These are phyloP conservation scores for Sisymbrium irio DNA, from an alignment of 345 rosid genomes.

Conservation along the genomic window DNA sequence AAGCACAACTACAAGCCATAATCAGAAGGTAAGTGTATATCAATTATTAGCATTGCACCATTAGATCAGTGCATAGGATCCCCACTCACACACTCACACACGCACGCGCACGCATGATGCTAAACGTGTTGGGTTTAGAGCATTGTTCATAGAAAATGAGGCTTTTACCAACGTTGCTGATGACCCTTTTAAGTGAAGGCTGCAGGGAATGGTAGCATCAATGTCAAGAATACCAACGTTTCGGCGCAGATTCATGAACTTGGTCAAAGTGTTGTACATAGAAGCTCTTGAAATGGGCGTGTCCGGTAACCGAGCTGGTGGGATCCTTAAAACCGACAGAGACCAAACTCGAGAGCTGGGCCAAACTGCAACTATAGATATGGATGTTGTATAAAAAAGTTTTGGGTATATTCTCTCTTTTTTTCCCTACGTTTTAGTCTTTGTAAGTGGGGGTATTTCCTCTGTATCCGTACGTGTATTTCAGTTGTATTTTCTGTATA, in stretches of 20 bases:
- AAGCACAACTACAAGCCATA: conserved; percentile 83
- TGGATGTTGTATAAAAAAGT: conserved; percentile 17
- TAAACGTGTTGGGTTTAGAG: too few species aligned
- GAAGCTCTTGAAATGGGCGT: conserved; percentile 56
- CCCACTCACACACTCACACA: neutral
- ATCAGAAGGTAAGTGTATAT: conserved; percentile 57
- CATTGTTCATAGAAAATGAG: too few species aligned
- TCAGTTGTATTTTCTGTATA: neutral
- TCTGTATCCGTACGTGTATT: neutral
- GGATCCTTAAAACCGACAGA: conserved; percentile 26
- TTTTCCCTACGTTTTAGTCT: neutral
- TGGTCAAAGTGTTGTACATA: conserved; percentile 53
- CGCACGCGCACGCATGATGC: neutral
- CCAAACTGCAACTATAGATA: conserved; percentile 13
- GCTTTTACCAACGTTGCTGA: neutral
- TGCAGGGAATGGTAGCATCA: conserved; percentile 74
- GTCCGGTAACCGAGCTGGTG: conserved; percentile 45
- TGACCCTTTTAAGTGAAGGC: conserved; percentile 27
- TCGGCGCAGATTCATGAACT: conserved; percentile 58
- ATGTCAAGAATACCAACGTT: conserved; percentile 74
- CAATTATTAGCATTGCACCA: neutral
- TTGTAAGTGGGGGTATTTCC: neutral
- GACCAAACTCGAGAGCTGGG: neutral
- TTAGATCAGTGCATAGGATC: neutral
- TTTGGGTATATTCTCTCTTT: neutral